phyloP scores from a whole-genome alignment of 371 early-diverging fungal species.

The Saksenaea vasiformis region DNA sequence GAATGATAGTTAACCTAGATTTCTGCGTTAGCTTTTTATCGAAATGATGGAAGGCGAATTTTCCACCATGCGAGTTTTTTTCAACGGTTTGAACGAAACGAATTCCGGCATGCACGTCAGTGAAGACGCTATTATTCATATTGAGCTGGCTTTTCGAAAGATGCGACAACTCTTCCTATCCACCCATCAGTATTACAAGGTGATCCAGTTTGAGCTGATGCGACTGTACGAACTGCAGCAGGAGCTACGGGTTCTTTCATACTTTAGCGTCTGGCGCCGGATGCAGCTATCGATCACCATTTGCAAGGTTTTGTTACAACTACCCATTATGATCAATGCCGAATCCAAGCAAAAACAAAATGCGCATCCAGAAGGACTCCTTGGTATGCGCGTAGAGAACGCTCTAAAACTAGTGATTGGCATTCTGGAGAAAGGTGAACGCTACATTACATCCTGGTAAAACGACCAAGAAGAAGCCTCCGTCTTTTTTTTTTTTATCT shows the following conservation, averaged over 20 bases:
- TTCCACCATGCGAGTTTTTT: slow-evolving; percentile 56
- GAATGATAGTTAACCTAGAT: not conserved
- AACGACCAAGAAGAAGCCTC: no score
- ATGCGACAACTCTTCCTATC: slow-evolving; percentile 60
- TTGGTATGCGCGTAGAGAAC: slow-evolving; percentile 53
- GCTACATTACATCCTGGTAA: slow-evolving; percentile 41
- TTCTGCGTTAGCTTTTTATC: slow-evolving; percentile 44
- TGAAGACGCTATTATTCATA: slow-evolving; percentile 62
- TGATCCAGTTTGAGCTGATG: slow-evolving; percentile 62
- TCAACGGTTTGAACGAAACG: slow-evolving; percentile 52
- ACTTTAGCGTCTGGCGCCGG: slow-evolving; percentile 61
- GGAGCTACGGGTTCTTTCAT: slow-evolving; percentile 56
- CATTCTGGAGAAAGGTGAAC: slow-evolving; percentile 57
- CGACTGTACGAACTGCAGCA: slow-evolving; percentile 64
- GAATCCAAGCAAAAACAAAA: slow-evolving; percentile 27
- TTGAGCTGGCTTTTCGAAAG: slow-evolving; percentile 59
- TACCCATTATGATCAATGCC: slow-evolving; percentile 62
- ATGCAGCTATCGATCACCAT: slow-evolving; percentile 59
- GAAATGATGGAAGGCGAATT: slow-evolving; percentile 74
- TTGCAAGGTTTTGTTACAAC: slow-evolving; percentile 53
- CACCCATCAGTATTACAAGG: slow-evolving; percentile 62
- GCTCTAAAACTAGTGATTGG: slow-evolving; percentile 58
- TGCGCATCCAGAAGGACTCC: slow-evolving; percentile 37
- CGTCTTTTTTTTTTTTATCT: not conserved
- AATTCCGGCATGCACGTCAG: slow-evolving; percentile 60